Percentiles rank a stretch among this genome's conserved stretches.
Conservation (phyloP, 2,329 filamentous ascomycete species). For the Zopfia rhizophila region DNA sequence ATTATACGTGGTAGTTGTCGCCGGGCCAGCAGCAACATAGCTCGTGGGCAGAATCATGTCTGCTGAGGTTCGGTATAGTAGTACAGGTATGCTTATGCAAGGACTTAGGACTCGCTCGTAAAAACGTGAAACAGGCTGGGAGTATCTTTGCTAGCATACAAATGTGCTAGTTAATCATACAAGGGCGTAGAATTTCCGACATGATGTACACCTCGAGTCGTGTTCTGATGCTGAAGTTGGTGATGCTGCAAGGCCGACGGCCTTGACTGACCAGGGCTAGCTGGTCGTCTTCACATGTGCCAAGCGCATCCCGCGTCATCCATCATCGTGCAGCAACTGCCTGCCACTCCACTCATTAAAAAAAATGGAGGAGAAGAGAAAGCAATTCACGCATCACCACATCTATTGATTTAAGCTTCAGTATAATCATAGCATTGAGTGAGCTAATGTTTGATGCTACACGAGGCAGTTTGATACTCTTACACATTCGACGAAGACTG, state of each 20-base stretch:
- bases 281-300: conserved; percentile 29
- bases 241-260: conserved; percentile 8
- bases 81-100: conserved; percentile 21
- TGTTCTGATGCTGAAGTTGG: conserved; percentile 2
- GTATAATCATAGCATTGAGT: too few species aligned
- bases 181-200: conserved; percentile 16
- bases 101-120: conserved; percentile 5
- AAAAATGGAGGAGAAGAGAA: too few species aligned
- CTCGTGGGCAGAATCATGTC: conserved; percentile 39
- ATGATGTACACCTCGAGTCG: conserved; percentile 8
- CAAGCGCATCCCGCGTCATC: conserved; percentile 18
- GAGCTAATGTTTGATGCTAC: too few species aligned
- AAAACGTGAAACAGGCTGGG: background rate
- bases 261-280: conserved; percentile 6
- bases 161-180: conserved; percentile 21
- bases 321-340: conserved; percentile 26
- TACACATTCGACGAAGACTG: too few species aligned
- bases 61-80: conserved; percentile 14
- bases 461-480: too few species aligned
- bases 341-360: background rate
- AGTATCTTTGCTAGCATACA: background rate
- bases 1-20: conserved; percentile 17
- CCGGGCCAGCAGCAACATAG: conserved; percentile 36
- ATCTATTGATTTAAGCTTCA: too few species aligned
- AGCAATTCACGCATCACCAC: too few species aligned